These are phyloP conservation scores for Calonectria naviculata DNA, from an alignment of 2,329 filamentous ascomycete species.

Conservation along the genomic window DNA sequence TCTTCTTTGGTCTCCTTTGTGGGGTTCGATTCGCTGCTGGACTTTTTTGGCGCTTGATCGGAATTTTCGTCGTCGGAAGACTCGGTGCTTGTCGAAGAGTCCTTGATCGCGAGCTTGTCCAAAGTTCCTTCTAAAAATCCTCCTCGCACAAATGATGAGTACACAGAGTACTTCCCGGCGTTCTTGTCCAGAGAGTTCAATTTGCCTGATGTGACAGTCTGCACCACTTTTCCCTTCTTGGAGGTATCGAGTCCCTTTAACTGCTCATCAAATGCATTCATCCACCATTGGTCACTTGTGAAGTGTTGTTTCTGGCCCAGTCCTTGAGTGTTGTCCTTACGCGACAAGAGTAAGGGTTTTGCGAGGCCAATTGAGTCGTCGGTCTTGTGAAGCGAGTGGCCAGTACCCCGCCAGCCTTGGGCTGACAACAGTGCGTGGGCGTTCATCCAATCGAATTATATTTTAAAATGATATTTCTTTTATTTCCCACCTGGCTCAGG, in stretches of 20 bases:
- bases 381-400: slow-evolving; percentile 85
- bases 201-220: slow-evolving; percentile 66
- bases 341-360: slow-evolving; percentile 84
- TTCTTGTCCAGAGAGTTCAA: slow-evolving; percentile 67
- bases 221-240: slow-evolving; percentile 64
- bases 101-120: slow-evolving; percentile 39
- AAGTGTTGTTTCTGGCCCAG: slow-evolving; percentile 80
- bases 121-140: slow-evolving; percentile 81
- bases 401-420: slow-evolving; percentile 91
- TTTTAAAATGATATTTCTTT: background rate
- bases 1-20: slow-evolving; percentile 57
- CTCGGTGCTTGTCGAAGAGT: slow-evolving; percentile 35
- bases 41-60: slow-evolving; percentile 44
- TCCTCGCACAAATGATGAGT: slow-evolving; percentile 87
- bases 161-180: slow-evolving; percentile 73
- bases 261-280: slow-evolving; percentile 92
- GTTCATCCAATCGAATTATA: slow-evolving; percentile 69
- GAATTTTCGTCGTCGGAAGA: slow-evolving; percentile 40
- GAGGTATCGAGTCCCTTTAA: slow-evolving; percentile 81
- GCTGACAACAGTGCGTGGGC: slow-evolving; percentile 83
- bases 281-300: slow-evolving; percentile 92
- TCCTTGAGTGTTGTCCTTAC: slow-evolving; percentile 84
- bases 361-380: slow-evolving; percentile 80
- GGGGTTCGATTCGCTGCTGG: slow-evolving; percentile 22
- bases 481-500: background rate